Conservation (phyloP, 179 eudicot species). For the Patellifolia procumbens region DNA sequence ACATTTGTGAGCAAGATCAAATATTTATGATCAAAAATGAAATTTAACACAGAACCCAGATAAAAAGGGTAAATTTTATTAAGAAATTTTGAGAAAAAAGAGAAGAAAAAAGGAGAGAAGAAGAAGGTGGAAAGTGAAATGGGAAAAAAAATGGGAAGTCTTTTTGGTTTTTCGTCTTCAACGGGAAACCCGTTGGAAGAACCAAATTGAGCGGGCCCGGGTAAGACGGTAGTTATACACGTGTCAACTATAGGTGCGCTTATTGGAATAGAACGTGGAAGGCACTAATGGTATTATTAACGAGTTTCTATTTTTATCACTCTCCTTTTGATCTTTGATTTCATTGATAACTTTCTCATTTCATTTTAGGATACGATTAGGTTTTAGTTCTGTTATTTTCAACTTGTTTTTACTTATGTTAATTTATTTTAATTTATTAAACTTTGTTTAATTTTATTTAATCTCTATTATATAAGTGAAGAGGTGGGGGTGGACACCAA, state of each 20-base stretch:
- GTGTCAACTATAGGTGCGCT: constrained; percentile 27
- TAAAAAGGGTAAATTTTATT: constrained; percentile 8
- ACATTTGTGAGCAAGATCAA: constrained; percentile 8
- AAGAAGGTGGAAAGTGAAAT: constrained; percentile 30
- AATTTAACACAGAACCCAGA: background rate
- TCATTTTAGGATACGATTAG: too few species aligned
- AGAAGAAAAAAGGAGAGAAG: constrained; percentile 11
- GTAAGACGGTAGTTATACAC: constrained; percentile 36
- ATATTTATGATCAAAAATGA: background rate
- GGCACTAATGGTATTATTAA: constrained; percentile 23
- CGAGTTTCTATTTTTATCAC: constrained; percentile 17
- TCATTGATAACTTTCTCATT: too few species aligned
- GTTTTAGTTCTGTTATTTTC: too few species aligned
- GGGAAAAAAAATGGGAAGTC: constrained; percentile 16
- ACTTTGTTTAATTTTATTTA: too few species aligned
- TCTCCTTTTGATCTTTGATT: background rate
- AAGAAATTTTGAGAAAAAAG: constrained; percentile 8
- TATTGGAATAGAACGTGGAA: constrained; percentile 25
- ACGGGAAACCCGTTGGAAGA: constrained; percentile 38
- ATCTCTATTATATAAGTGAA: too few species aligned
- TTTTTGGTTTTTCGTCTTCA: constrained; percentile 29
- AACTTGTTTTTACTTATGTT: too few species aligned
- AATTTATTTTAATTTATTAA: too few species aligned
- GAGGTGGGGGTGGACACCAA: too few species aligned
- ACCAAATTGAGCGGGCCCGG: constrained; percentile 42